Base-by-base conservation (phyloP, 768 basidiomycete species). In the Grammothele lineata region DNA sequence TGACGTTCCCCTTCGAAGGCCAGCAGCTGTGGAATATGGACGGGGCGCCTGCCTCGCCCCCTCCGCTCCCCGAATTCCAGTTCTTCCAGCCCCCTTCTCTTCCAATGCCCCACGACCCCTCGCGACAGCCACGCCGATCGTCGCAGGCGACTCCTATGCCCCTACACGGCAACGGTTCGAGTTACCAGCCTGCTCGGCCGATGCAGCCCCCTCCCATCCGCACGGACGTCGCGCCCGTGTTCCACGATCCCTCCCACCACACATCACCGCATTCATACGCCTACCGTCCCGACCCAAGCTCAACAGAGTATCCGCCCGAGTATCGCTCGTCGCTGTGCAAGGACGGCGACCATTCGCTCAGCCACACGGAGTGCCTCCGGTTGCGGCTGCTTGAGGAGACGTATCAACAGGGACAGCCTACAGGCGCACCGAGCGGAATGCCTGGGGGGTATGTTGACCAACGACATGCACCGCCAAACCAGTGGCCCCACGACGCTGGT, bases 21-120 rank as follows among this genome's bases (percentile, higher is more conserved):
- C 46, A 41, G 6, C 51, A 53, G 38, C 47, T 53, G 5, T 53
- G 51, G 51, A 45, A 48, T 36, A 53, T 53, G 51, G 46, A 53
- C 25, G 51, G 47, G 8, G 51, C 51, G 26, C 51, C 51, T n/a
- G 45, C 51, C 4, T 53, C 51, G 3, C 51, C 51, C 18, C 51
- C 51, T 14, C 51, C 51, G 14, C 38, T 48, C 5, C 38, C 51
- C 18, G 39, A 44, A 21, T 48, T 53, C 34, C 41, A 40, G 25
- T 40, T 47, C 46, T 48, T 44, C 43, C 37, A 42, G 42, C 22
- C 42, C 15, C 33, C 27, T 10, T 45, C 25, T 24, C 50, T 37
- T 18, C n/a, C n/a, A n/a, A n/a, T n/a, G n/a, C n/a, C n/a, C n/a
- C n/a, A n/a, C n/a, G n/a, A n/a, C n/a, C 41, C 50, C 1, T 24